A percentile compares a stretch with the other conserved stretches of the same genome.
Evolutionary conservation across 768 basidiomycete genomes (phyloP).

Genomic region (Lactarius quietus): DNA sequence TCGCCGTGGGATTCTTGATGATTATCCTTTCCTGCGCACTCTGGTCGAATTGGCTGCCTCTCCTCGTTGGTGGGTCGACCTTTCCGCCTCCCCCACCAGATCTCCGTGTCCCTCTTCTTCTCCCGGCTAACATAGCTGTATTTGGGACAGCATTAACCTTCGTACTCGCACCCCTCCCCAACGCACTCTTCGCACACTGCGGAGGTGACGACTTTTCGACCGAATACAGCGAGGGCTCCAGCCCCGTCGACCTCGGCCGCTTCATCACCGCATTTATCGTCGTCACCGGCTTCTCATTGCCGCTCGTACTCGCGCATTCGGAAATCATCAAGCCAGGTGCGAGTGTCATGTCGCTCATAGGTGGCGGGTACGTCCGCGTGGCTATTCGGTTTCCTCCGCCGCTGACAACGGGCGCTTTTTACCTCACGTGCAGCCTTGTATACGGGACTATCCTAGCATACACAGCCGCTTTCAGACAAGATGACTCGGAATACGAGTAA

Average conservation of each 20-base stretch:
- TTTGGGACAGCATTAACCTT: constrained; percentile 77
- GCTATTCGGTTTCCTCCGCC: constrained; percentile 2
- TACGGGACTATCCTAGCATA: constrained; percentile 92
- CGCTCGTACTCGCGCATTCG: constrained; percentile 88
- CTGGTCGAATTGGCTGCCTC: constrained; percentile 94
- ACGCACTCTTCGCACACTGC: constrained; percentile 91
- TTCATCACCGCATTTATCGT: constrained; percentile 91
- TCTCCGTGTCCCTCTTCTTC: not conserved
- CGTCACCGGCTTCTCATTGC: constrained; percentile 90
- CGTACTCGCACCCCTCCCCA: constrained; percentile 92
- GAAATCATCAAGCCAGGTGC: constrained; percentile 81
- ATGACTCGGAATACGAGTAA: constrained; percentile 77
- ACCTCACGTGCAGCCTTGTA: constrained; percentile 51
- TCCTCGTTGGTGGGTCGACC: constrained; percentile 79
- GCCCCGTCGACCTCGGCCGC: constrained; percentile 84
- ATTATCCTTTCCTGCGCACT: constrained; percentile 97
- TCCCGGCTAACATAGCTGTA: not conserved
- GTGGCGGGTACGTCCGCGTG: constrained; percentile 67
- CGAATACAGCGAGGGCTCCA: constrained; percentile 65
- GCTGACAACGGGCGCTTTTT: constrained; percentile 7
- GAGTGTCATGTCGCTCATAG: constrained; percentile 91
- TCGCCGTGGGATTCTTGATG: constrained; percentile 95
- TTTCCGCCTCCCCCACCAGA: not conserved
- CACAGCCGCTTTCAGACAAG: constrained; percentile 76
- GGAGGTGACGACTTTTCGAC: constrained; percentile 84